Evolutionary conservation across 805 yeast genomes (phyloP).

Genomic region (Kregervanrija fluxuum): DNA sequence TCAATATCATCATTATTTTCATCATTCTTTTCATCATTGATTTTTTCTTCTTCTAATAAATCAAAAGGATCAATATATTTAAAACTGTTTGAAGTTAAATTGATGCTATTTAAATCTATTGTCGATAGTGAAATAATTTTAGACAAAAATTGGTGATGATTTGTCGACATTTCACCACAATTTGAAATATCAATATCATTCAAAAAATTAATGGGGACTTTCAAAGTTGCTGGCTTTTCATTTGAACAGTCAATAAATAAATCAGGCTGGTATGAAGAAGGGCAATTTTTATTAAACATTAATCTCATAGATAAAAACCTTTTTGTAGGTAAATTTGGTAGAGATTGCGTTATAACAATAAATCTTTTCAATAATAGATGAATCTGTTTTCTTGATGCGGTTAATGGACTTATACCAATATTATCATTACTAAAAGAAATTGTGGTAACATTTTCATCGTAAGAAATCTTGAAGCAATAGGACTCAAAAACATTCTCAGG

Average conservation of each 20-base stretch:
- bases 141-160: conserved; percentile 15
- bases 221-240: conserved; percentile 33
- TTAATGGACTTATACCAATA: conserved; percentile 13
- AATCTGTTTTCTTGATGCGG: conserved; percentile 35
- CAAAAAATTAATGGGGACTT: conserved; percentile 24
- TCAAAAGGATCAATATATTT: conserved; percentile 26
- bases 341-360: conserved; percentile 44
- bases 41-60: conserved; percentile 3
- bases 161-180: conserved; percentile 21
- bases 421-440: conserved; percentile 7
- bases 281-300: conserved; percentile 40
- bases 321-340: conserved; percentile 43
- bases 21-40: neutral
- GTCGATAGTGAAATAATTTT: conserved; percentile 21
- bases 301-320: conserved; percentile 42
- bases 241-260: conserved; percentile 29
- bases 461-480: conserved; percentile 42
- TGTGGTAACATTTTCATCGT: conserved; percentile 22
- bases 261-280: conserved; percentile 41
- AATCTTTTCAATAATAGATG: conserved; percentile 45
- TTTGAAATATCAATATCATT: conserved; percentile 12
- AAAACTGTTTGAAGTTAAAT: conserved; percentile 10
- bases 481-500: conserved; percentile 42
- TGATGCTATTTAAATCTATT: conserved; percentile 29
- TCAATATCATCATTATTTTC: neutral